Evolutionary conservation across 2,329 filamentous ascomycete genomes (phyloP).

Genomic region (Arthrobotrys musiformis): DNA sequence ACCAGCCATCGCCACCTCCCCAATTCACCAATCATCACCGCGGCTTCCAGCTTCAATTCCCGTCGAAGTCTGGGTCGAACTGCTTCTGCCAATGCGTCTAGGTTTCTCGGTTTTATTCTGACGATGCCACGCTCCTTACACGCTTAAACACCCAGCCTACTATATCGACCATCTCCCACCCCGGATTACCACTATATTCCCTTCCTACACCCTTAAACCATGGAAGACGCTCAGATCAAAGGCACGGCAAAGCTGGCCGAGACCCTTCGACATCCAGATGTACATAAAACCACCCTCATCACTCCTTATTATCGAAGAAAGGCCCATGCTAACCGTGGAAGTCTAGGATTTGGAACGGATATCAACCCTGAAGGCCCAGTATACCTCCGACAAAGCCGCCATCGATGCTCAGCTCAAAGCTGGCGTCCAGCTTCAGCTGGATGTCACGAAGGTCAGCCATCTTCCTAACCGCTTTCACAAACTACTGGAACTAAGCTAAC

Average conservation of each 20-base stretch:
- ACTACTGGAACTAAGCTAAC: not conserved
- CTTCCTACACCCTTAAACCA: slow-evolving; percentile 61
- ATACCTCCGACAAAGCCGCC: slow-evolving; percentile 89
- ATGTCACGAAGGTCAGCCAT: slow-evolving; percentile 73
- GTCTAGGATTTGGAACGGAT: slow-evolving; percentile 89
- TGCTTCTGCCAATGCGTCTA: too few relatives aligned
- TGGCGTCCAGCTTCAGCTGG: slow-evolving; percentile 89
- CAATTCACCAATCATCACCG: too few relatives aligned
- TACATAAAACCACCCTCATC: slow-evolving; percentile 17
- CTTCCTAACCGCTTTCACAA: not conserved
- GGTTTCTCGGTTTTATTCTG: not conserved
- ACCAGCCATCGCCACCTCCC: not conserved
- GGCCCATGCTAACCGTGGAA: not conserved
- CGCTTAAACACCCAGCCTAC: not conserved
- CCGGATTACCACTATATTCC: not conserved
- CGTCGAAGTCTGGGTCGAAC: slow-evolving; percentile 11
- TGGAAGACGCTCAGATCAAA: slow-evolving; percentile 72
- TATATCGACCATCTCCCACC: too few relatives aligned
- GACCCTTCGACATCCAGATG: slow-evolving; percentile 89
- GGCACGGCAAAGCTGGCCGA: slow-evolving; percentile 82
- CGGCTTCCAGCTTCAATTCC: too few relatives aligned
- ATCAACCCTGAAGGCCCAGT: slow-evolving; percentile 85
- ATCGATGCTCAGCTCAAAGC: slow-evolving; percentile 90
- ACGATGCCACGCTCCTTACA: slow-evolving; percentile 42
- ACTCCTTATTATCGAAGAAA: not conserved